Evolutionary conservation across 192 early-diverging fungal species (phyloP), one percentile per base, ranked within the genome.

Genomic region (Linderina pennispora): DNA sequence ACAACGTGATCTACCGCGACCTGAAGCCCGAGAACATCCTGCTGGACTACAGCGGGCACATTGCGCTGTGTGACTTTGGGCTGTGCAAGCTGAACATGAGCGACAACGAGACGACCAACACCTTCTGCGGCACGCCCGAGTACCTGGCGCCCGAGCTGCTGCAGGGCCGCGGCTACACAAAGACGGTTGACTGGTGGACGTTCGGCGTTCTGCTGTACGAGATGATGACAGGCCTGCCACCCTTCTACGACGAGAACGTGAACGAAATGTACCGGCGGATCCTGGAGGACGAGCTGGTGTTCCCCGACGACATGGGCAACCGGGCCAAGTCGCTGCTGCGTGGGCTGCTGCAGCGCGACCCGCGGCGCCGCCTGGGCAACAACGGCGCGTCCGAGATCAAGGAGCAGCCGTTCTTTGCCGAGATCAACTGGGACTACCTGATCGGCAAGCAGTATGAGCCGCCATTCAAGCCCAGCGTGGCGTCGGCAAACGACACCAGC

Each of bases 81-180:
- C 75, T 94, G 49, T 91, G 87, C 76, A 93, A 95, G 62, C 73
- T 92, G 32, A 90, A 93, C 59, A 97, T 95, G 86, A 86, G 83
- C 23, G 91, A 93, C 58, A 86, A 87, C 37, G 90, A 89, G 45
- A 89, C 83, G 26, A 97, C 96, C 21, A 82, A 86, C 62, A 95
- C 94, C 0, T 94, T 97, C 48, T 97, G 94, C 64, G 96, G 96
- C 8, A 99, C 96, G 8, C 94, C 94, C n/a, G 96, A 99, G 58
- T 98, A 97, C 62, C 83, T 98, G 37, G 90, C 94, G 0, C 90
- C 86, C 8, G 94, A 98, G 77, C 62, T 98, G 16, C 66, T 98
- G 8, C 74, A 84, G 28, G 85, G 82, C 38, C 81, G 88, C 35
- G 89, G 87, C 11, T 97, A 97, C 68, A 86, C 83, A 18, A 90